A percentile compares a stretch with the other conserved stretches of the same genome.
Evolutionary conservation across 495 filamentous ascomycete species (phyloP).

Genomic region (Hyphodiscus hymeniophilus): DNA sequence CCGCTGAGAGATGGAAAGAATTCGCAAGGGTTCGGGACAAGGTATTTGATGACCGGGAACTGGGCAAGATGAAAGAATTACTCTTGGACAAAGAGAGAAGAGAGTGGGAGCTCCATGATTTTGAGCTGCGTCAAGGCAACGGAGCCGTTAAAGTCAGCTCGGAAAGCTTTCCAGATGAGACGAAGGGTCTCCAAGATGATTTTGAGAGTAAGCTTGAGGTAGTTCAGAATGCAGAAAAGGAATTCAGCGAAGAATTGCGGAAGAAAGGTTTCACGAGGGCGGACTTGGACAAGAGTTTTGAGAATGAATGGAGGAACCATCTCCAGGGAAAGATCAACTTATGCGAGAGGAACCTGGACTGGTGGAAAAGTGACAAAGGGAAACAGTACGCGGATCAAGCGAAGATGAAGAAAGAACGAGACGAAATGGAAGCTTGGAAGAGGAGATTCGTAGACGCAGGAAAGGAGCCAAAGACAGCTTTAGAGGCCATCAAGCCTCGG

Average conservation of each 20-base stretch:
- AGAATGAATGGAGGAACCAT: slow-evolving; percentile 3
- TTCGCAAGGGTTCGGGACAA: background rate
- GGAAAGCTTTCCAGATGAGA: too few species aligned
- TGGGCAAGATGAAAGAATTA: background rate
- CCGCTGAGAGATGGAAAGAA: background rate
- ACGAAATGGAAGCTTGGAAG: background rate
- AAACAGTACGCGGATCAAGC: background rate
- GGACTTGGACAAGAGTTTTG: background rate
- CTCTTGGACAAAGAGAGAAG: background rate
- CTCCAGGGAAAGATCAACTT: background rate
- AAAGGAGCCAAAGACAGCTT: background rate
- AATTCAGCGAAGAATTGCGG: background rate
- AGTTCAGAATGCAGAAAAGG: background rate
- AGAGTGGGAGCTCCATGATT: background rate
- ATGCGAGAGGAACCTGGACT: background rate
- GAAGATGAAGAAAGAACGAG: background rate
- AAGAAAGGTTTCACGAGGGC: background rate
- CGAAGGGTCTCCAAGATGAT: too few species aligned
- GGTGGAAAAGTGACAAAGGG: background rate
- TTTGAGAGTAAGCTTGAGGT: too few species aligned
- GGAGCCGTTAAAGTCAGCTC: too few species aligned
- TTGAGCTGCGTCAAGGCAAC: too few species aligned
- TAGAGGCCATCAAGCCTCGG: too few species aligned
- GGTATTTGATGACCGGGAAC: background rate
- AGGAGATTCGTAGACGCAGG: background rate